Conservation (phyloP, 208 protist species). For the Tritrichomonas musculus region DNA sequence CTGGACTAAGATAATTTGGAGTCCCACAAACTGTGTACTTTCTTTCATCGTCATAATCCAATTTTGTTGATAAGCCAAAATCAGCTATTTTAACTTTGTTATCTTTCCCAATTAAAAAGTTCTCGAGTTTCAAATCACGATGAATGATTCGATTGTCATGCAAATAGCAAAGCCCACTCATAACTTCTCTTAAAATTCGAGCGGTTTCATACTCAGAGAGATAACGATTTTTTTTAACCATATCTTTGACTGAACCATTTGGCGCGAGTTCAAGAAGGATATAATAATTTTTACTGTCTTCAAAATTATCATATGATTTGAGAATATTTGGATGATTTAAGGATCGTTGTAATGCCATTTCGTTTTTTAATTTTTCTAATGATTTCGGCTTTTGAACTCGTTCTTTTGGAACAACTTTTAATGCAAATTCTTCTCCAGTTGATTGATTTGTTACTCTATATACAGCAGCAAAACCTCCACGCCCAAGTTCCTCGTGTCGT, state of each 20-base stretch:
- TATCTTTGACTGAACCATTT: conserved; percentile 80
- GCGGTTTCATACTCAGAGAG: conserved; percentile 29
- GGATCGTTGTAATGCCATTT: conserved; percentile 90
- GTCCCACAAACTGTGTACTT: conserved; percentile 57
- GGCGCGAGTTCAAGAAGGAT: conserved; percentile 91
- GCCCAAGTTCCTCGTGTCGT: not conserved
- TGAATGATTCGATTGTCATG: conserved; percentile 72
- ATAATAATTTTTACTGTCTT: conserved; percentile 88
- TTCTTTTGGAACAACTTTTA: not conserved
- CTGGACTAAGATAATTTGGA: conserved; percentile 42
- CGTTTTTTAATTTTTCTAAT: conserved; percentile 64
- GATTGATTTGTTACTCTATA: not conserved
- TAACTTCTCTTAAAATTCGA: not conserved
- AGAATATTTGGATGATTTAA: conserved; percentile 89
- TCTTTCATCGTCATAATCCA: conserved; percentile 74
- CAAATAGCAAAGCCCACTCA: not conserved
- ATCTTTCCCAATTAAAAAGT: conserved; percentile 76
- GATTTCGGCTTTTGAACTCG: not conserved
- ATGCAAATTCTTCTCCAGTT: conserved; percentile 3
- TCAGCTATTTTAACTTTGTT: conserved; percentile 79
- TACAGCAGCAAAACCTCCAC: not conserved
- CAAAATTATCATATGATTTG: conserved; percentile 83
- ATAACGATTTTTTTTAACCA: conserved; percentile 70
- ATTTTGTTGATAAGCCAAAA: conserved; percentile 76
- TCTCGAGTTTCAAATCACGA: conserved; percentile 86